These are phyloP conservation scores for Pleurotus giganteus DNA, from an alignment of 768 basidiomycete species.

Conservation along the genomic window DNA sequence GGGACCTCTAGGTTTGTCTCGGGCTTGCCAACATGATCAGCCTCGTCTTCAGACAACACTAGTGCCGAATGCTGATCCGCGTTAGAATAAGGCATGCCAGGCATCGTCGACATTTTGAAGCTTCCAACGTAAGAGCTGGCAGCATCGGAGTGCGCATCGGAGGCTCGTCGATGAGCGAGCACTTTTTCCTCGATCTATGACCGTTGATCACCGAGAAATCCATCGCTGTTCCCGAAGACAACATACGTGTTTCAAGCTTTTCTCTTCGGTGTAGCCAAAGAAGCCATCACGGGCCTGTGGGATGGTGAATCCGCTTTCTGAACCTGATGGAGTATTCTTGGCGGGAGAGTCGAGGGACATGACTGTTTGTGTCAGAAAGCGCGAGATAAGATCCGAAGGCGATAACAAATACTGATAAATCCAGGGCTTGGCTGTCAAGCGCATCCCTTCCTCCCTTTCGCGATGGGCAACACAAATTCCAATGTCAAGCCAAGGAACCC, in stretches of 20 bases:
- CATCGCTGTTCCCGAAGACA: neutral
- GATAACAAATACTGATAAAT: conserved; percentile 9
- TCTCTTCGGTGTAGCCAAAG: conserved; percentile 81
- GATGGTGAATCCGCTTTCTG: conserved; percentile 27
- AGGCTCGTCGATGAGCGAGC: conserved; percentile 62
- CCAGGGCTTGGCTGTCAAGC: neutral
- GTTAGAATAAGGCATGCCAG: conserved; percentile 25
- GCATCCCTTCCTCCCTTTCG: conserved; percentile 6
- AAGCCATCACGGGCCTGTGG: conserved; percentile 67
- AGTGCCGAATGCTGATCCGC: conserved; percentile 3
- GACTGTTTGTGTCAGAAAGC: neutral
- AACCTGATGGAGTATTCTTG: conserved; percentile 6
- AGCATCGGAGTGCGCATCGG: conserved; percentile 48
- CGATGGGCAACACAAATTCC: conserved; percentile 9
- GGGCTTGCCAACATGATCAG: conserved; percentile 17
- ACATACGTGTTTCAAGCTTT: conserved; percentile 69
- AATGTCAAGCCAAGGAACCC: conserved; percentile 9
- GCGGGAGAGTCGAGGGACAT: neutral
- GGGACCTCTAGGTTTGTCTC: conserved; percentile 20
- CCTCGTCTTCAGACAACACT: conserved; percentile 28
- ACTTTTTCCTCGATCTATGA: conserved; percentile 72
- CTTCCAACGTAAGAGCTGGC: conserved; percentile 34
- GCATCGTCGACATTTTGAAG: conserved; percentile 37
- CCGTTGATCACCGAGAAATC: neutral
- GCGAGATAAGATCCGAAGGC: neutral